Evolutionary conservation across 768 basidiomycete species (phyloP), one percentile per base, ranked within the genome.

Genomic region (Termitomyces heimii): DNA sequence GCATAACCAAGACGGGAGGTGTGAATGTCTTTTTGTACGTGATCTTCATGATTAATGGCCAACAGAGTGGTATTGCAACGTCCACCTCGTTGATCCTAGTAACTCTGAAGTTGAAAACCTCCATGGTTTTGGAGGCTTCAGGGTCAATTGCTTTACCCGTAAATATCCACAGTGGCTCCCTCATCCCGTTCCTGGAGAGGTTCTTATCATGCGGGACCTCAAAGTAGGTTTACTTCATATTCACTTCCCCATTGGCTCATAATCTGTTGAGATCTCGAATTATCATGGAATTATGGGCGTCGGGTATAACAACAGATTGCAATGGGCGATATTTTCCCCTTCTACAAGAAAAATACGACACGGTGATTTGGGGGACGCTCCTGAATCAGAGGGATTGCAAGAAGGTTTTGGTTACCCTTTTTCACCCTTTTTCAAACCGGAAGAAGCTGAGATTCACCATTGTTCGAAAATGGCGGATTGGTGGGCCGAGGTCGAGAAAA

Each of bases 291-390:
- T 5, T 3, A 68, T 65, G n/a, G 80, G 77, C 18, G 67, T 72
- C 0, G 84, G 82, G 2, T 81, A 80, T 53, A 43, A 68, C 28
- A 73, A 80, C 61, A 75, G 68, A 57, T 65, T 84, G 53, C 70
- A 72, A 32, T 88, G 85, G 85, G 80, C 80, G 4, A 71, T 82
- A 31, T 87, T 78, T 51, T 75, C 78, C 35, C 71, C 75, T 1
- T 61, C 63, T 18, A 68, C 64, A 1, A 73, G 76, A 24, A 67
- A 68, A 49, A 61, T 76, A 31, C 71, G 71, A 26, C 73, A 77
- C 61, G 74, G 76, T 1, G 65, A 72, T 43, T 63, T 67, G 43
- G 73, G 68, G n/a, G 40, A 63, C 45, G 73, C 68, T 8, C 80
- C 80, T 0, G 65, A 65, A 58, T 67, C 68, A 14, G 75, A 69